These are phyloP conservation scores for Kuraishia molischiana DNA, from an alignment of 805 yeast species.

Conservation along the genomic window DNA sequence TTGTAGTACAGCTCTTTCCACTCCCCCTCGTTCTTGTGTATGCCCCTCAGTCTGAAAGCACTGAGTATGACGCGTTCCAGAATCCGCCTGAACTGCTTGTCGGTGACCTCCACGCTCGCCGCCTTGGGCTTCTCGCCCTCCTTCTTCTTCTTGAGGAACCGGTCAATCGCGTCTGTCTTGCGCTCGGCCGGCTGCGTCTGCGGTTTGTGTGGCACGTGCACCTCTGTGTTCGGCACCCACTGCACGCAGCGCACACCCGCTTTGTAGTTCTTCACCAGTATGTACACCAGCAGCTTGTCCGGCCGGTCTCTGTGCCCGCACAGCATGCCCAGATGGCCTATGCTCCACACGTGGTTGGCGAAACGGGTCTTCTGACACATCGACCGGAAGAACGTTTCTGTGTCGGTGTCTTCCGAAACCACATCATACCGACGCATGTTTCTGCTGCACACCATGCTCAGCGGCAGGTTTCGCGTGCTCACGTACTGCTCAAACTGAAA, in stretches of 20 bases:
- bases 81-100: conserved; percentile 6
- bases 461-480: background rate
- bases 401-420: background rate
- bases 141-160: conserved; percentile 2
- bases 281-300: background rate
- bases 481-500: background rate
- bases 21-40: conserved; percentile 17
- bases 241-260: background rate
- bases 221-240: background rate
- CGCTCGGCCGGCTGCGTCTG: conserved; percentile 10
- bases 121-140: conserved; percentile 12
- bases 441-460: background rate
- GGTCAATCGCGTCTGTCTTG: conserved; percentile 1
- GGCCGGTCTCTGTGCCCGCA: no score
- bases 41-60: conserved; percentile 22
- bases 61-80: conserved; percentile 20
- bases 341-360: background rate
- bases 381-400: background rate
- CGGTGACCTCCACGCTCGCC: background rate
- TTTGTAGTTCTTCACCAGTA: background rate
- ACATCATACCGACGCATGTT: background rate
- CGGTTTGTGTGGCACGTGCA: background rate
- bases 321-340: background rate
- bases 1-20: conserved; percentile 24
- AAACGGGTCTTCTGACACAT: background rate